Percentiles rank a stretch among this genome's conserved stretches.
Conservation (phyloP, 148 eudicot genomes). For the Cornus controversa region DNA sequence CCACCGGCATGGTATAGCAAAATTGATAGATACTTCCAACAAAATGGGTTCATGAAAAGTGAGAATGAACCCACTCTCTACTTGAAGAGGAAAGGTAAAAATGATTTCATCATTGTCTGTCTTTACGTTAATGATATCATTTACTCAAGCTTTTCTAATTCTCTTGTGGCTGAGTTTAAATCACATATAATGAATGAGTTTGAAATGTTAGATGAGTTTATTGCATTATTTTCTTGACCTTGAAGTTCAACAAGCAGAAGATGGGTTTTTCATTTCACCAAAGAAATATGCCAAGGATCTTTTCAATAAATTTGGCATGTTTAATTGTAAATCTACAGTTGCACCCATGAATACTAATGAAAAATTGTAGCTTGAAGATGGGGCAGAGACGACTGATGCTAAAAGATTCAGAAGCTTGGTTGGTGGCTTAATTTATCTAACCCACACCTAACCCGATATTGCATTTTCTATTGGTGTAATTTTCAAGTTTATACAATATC, state of each 20-base stretch:
- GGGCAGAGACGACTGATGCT: too few relatives aligned
- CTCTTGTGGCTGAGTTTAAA: background rate
- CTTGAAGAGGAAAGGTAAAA: constrained; percentile 4
- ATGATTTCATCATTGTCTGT: too few relatives aligned
- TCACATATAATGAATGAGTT: background rate
- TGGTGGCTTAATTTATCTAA: constrained; percentile 12
- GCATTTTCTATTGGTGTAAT: constrained; percentile 7
- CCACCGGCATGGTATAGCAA: background rate
- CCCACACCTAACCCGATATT: constrained; percentile 11
- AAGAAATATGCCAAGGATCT: too few relatives aligned
- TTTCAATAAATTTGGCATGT: too few relatives aligned
- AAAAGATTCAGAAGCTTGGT: background rate
- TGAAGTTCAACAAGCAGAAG: too few relatives aligned
- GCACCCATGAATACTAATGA: too few relatives aligned
- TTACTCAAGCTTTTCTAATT: background rate
- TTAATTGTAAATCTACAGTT: background rate
- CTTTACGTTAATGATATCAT: too few relatives aligned
- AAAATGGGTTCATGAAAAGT: too few relatives aligned
- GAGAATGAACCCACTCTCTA: background rate
- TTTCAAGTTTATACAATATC: too few relatives aligned
- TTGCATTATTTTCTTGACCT: too few relatives aligned
- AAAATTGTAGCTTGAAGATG: background rate
- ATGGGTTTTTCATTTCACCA: too few relatives aligned
- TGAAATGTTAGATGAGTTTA: background rate
- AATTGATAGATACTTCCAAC: background rate